Evolutionary conservation across 2,329 filamentous ascomycete genomes (phyloP).

Genomic region (Juglanconis sp.): DNA sequence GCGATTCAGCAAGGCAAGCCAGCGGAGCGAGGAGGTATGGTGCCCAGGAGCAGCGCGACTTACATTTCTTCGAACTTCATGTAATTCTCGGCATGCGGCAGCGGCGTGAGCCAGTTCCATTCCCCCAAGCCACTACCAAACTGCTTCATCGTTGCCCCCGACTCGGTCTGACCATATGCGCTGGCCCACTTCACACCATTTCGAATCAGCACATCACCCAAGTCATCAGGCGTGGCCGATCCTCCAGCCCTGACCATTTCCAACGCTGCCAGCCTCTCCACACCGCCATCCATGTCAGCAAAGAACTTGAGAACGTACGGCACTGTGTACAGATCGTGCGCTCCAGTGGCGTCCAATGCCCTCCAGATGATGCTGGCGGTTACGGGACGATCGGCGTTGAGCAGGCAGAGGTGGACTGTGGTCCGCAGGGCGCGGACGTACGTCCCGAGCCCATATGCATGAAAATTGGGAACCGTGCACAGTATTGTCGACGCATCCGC

Average conservation of each 20-base stretch:
- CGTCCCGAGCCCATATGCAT: not conserved
- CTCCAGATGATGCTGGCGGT: not conserved
- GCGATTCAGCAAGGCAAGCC: not conserved
- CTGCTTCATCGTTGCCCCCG: not conserved
- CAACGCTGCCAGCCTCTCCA: not conserved
- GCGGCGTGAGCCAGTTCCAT: not conserved
- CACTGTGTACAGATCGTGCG: not conserved
- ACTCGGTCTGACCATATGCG: constrained; percentile 5
- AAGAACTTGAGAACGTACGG: constrained; percentile 4
- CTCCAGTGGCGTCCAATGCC: not conserved
- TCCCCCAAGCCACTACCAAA: not conserved
- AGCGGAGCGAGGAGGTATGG: not conserved
- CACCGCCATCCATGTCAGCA: not conserved
- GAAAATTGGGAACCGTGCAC: not conserved
- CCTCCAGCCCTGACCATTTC: not conserved
- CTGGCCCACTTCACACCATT: not conserved
- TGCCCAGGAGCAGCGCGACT: not conserved
- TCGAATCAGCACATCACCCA: not conserved
- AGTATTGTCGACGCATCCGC: not conserved
- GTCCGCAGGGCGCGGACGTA: not conserved
- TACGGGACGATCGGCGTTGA: constrained; percentile 2
- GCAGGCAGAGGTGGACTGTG: not conserved
- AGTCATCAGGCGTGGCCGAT: constrained; percentile 1
- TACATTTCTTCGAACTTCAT: constrained; percentile 2
- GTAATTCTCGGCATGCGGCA: not conserved